These are phyloP conservation scores for Coemansia interrupta DNA, from an alignment of 192 early-diverging fungal species.

Conservation along the genomic window DNA sequence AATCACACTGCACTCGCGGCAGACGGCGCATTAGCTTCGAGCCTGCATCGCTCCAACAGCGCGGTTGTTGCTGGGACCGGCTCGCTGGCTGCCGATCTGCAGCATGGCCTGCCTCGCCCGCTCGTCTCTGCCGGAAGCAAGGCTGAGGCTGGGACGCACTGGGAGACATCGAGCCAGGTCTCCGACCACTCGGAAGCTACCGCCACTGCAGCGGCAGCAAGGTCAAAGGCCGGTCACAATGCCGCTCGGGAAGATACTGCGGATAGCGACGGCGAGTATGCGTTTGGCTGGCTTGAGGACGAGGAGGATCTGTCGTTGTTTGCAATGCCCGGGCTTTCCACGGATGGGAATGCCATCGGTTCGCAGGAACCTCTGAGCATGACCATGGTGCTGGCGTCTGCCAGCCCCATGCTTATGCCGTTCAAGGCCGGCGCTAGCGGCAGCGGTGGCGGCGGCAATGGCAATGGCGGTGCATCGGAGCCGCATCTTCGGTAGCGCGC, in stretches of 20 bases:
- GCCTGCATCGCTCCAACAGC: background rate
- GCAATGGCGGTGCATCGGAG: slow-evolving; percentile 2
- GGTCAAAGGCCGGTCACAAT: background rate
- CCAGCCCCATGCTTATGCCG: slow-evolving; percentile 43
- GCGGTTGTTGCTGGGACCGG: background rate
- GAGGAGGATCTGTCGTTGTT: slow-evolving; percentile 45
- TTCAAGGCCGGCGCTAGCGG: background rate
- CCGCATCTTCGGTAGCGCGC: background rate
- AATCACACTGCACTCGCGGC: background rate
- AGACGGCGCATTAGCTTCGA: too few species aligned
- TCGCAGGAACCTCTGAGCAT: slow-evolving; percentile 20
- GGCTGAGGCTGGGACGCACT: slow-evolving; percentile 11
- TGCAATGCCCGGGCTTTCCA: slow-evolving; percentile 32
- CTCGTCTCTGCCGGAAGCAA: slow-evolving; percentile 7
- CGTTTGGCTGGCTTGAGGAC: slow-evolving; percentile 51
- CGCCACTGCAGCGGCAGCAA: background rate
- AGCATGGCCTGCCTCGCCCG: background rate
- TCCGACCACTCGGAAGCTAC: slow-evolving; percentile 13
- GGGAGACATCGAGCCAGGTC: slow-evolving; percentile 9
- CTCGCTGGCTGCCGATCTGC: background rate
- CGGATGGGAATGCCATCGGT: slow-evolving; percentile 5
- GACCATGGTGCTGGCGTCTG: slow-evolving; percentile 43
- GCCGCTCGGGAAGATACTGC: background rate
- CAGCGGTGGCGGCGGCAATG: background rate
- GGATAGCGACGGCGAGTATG: slow-evolving; percentile 26